Evolutionary conservation across 2,329 filamentous ascomycete species (phyloP).

Genomic region (Scedosporium apiospermum): DNA sequence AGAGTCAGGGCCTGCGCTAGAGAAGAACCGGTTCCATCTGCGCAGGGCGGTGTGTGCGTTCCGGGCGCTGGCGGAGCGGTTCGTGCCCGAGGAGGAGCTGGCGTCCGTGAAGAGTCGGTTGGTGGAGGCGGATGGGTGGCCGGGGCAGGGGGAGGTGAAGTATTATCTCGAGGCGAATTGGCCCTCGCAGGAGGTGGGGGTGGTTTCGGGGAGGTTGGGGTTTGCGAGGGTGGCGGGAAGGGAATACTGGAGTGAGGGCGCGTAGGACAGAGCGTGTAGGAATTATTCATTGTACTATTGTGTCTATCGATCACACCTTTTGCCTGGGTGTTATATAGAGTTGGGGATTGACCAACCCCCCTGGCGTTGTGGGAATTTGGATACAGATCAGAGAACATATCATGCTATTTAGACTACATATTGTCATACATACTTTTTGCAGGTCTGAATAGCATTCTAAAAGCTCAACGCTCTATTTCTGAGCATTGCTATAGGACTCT

Average conservation of each 20-base stretch:
- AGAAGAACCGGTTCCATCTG: constrained; percentile 19
- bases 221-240: background rate
- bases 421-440: background rate
- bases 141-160: constrained; percentile 24
- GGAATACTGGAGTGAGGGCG: background rate
- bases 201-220: background rate
- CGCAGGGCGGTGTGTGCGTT: constrained; percentile 30
- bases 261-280: background rate
- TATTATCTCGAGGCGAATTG: constrained; percentile 18
- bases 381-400: background rate
- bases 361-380: background rate
- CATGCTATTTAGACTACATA: background rate
- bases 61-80: constrained; percentile 36
- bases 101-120: constrained; percentile 16
- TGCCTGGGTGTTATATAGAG: too few species aligned
- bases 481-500: too few species aligned
- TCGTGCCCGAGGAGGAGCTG: constrained; percentile 18
- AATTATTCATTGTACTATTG: background rate
- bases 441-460: too few species aligned
- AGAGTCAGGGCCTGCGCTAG: constrained; percentile 22
- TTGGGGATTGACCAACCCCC: background rate
- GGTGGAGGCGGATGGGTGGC: constrained; percentile 24
- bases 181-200: background rate
- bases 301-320: too few species aligned
- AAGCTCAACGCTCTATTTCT: too few species aligned